Base-by-base conservation (phyloP, 2,329 filamentous ascomycete species). In the Cercospora zeae-maydis region DNA sequence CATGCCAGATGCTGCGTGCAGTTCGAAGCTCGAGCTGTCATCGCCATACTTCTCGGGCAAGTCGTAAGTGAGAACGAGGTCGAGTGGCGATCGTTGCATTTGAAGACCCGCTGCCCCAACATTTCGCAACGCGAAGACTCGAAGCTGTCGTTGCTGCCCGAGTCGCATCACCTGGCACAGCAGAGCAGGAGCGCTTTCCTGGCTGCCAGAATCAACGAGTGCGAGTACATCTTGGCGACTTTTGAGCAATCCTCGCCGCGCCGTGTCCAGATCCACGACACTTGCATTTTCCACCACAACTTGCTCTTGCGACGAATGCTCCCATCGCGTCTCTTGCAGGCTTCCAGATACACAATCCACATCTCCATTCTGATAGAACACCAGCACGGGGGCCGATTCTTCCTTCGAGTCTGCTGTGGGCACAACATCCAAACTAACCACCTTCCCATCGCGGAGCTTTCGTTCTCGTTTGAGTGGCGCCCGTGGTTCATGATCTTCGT, bases 1-100 rank as follows among this genome's bases (percentile, higher is more conserved):
- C 39, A 82, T 81, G 11, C 89, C 89, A 2, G 85, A 84, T 19
- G 83, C 82, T 24, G 86, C 77, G 66, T 92, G 70, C 1, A 75
- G 63, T 16, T 73, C 73, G 53, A 69, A 71, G n/a, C 53, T 36
- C 13, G 65, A 67, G n/a, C 51, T n/a, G 5, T 59, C 60, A 1
- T 52, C 33, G n/a, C 51, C 58, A 13, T 58, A 52, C 3, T 49
- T 52, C 16, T 61, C 61, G 3, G 70, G 71, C 10, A 75, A 62
- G 3, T 70, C 62, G 27, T 68, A 66, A 33, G 37, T 67, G 36
- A 72, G 39, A 8, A 73, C 27, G 11, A 67, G 64, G 14, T 67
- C 61, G 14, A 69, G 45, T 2, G 61, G 56, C 2, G 63, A 65
- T 39, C 62, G 58, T 16, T 59, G 49, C 14, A 42, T 56, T 52